Evolutionary conservation across 2,329 filamentous ascomycete species (phyloP).

Genomic region (Ploettnerulaceae sp.): DNA sequence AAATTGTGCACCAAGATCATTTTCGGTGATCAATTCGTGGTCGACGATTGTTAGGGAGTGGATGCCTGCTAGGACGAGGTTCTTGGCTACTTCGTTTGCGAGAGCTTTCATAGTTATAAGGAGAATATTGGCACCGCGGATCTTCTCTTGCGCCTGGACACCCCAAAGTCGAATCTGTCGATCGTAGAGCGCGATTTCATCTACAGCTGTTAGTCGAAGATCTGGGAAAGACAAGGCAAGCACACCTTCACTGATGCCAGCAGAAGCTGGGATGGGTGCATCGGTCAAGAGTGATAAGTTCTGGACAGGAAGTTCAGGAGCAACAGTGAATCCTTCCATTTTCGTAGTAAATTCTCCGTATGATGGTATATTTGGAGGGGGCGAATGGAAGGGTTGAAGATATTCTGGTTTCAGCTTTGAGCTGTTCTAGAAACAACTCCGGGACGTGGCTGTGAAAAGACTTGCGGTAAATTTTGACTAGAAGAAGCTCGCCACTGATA

Average conservation of each 20-base stretch:
- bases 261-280: slow-evolving; percentile 10
- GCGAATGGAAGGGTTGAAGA: too few species aligned
- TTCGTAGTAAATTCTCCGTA: too few species aligned
- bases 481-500: not conserved
- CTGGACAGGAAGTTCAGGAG: slow-evolving; percentile 1
- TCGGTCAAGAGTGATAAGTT: slow-evolving; percentile 9
- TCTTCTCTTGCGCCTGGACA: slow-evolving; percentile 87
- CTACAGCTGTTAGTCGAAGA: slow-evolving; percentile 40
- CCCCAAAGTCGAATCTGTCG: slow-evolving; percentile 97
- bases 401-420: too few species aligned
- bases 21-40: slow-evolving; percentile 66
- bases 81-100: slow-evolving; percentile 94
- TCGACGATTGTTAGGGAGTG: slow-evolving; percentile 87
- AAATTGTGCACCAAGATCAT: slow-evolving; percentile 79
- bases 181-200: slow-evolving; percentile 96
- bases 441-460: not conserved
- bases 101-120: slow-evolving; percentile 84
- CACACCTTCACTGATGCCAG: slow-evolving; percentile 37
- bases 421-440: not conserved
- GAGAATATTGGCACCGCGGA: slow-evolving; percentile 84
- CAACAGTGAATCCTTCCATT: slow-evolving; percentile 6
- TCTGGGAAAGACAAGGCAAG: not conserved
- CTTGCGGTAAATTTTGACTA: not conserved
- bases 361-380: too few species aligned
- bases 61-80: slow-evolving; percentile 89